These are phyloP conservation scores for Stagonosporopsis rhizophila DNA, from an alignment of 2,329 filamentous ascomycete species.

Conservation along the genomic window DNA sequence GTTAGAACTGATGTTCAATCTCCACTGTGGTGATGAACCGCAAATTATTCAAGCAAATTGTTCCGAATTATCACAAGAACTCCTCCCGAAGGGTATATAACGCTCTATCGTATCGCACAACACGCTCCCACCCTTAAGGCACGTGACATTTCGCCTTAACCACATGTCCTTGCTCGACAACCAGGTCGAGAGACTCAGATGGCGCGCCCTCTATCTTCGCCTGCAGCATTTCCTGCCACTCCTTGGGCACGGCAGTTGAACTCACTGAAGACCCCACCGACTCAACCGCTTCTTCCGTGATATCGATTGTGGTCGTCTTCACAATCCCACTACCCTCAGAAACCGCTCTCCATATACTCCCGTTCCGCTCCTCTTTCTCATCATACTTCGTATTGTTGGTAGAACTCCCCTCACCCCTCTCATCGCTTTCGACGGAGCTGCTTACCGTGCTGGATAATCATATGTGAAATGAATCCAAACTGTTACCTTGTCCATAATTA, in stretches of 20 bases:
- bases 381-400: slow-evolving; percentile 5
- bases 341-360: neutral
- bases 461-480: slow-evolving; percentile 15
- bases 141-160: neutral
- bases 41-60: neutral
- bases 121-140: neutral
- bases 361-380: neutral
- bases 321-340: slow-evolving; percentile 6
- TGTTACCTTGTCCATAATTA: neutral
- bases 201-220: neutral
- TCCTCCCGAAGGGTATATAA: slow-evolving; percentile 17
- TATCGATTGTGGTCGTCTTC: slow-evolving; percentile 10
- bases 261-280: neutral
- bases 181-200: neutral
- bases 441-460: slow-evolving; percentile 6
- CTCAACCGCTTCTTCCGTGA: neutral
- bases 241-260: neutral
- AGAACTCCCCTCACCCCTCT: neutral
- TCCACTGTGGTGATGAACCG: neutral
- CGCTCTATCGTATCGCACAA: slow-evolving; percentile 62
- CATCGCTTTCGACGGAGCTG: slow-evolving; percentile 2
- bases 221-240: slow-evolving; percentile 1
- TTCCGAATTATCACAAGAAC: neutral
- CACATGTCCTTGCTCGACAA: slow-evolving; percentile 7
- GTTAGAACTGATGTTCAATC: neutral